Evolutionary conservation across 2,329 filamentous ascomycete species (phyloP).

Genomic region (Aspergillus sp.): DNA sequence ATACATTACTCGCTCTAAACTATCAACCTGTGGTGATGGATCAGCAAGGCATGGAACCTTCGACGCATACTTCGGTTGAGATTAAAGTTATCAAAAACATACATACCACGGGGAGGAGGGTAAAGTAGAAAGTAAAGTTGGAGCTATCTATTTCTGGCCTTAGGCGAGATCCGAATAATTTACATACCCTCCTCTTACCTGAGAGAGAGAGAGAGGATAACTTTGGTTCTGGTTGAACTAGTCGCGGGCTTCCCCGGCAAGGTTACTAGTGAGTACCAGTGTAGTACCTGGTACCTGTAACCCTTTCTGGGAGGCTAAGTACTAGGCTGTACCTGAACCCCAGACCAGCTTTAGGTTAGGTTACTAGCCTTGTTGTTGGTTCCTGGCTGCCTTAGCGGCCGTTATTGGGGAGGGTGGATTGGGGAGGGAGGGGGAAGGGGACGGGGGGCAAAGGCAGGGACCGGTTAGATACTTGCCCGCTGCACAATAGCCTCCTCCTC

Average conservation of each 20-base stretch:
- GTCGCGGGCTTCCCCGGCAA: background rate
- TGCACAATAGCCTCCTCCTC: background rate
- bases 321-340: background rate
- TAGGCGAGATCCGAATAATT: conserved; percentile 3
- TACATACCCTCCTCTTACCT: too few species aligned
- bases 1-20: background rate
- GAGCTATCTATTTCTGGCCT: background rate
- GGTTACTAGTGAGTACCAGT: background rate
- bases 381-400: background rate
- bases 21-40: background rate
- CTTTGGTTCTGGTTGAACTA: conserved; percentile 11
- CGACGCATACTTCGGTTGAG: background rate
- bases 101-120: background rate
- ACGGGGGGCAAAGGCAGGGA: too few species aligned
- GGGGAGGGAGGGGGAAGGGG: too few species aligned
- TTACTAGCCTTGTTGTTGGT: background rate
- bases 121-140: too few species aligned
- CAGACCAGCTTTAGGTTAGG: background rate
- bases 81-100: background rate
- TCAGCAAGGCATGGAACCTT: background rate
- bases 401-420: background rate
- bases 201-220: background rate
- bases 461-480: too few species aligned
- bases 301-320: too few species aligned
- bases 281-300: background rate